Evolutionary conservation across 2,329 filamentous ascomycete species (phyloP).

Genomic region (Colletotrichum navitas): DNA sequence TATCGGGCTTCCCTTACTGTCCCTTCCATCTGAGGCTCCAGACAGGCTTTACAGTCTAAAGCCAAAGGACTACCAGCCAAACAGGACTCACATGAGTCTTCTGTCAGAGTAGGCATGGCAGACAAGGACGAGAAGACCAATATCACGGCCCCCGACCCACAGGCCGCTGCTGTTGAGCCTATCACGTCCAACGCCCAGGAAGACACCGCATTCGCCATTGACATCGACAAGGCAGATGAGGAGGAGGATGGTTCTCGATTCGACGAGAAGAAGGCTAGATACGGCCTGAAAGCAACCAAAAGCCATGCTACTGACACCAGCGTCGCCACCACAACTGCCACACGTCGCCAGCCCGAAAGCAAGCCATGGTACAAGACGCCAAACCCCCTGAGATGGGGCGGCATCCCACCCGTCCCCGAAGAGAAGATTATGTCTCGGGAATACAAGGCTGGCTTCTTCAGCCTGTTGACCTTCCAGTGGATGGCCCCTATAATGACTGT

Average conservation of each 20-base stretch:
- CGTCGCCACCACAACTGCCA: conserved; percentile 58
- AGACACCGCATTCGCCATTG: conserved; percentile 28
- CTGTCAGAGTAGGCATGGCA: conserved; percentile 32
- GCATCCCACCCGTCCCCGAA: conserved; percentile 67
- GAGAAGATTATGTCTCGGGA: conserved; percentile 72
- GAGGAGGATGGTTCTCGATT: conserved; percentile 13
- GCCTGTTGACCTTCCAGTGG: conserved; percentile 87
- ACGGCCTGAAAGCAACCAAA: conserved; percentile 56
- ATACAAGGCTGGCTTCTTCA: conserved; percentile 79
- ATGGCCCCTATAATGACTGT: conserved; percentile 88
- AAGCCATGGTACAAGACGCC: conserved; percentile 74
- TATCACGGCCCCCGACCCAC: conserved; percentile 47
- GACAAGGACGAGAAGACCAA: conserved; percentile 47
- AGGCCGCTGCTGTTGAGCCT: conserved; percentile 48
- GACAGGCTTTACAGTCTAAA: background rate
- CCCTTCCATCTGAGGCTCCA: background rate
- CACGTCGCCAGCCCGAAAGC: conserved; percentile 49
- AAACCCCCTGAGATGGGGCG: conserved; percentile 73
- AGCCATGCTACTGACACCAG: conserved; percentile 69
- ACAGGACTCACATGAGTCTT: conserved; percentile 6
- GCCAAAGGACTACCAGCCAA: background rate
- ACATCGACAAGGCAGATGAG: conserved; percentile 37
- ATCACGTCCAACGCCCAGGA: conserved; percentile 32
- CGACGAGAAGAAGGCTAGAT: conserved; percentile 34
- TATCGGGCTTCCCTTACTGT: background rate